Percentiles rank a stretch among this genome's conserved stretches.
These are phyloP conservation scores for Psilocybe subaeruginosa DNA, from an alignment of 768 basidiomycete species.

Conservation along the genomic window DNA sequence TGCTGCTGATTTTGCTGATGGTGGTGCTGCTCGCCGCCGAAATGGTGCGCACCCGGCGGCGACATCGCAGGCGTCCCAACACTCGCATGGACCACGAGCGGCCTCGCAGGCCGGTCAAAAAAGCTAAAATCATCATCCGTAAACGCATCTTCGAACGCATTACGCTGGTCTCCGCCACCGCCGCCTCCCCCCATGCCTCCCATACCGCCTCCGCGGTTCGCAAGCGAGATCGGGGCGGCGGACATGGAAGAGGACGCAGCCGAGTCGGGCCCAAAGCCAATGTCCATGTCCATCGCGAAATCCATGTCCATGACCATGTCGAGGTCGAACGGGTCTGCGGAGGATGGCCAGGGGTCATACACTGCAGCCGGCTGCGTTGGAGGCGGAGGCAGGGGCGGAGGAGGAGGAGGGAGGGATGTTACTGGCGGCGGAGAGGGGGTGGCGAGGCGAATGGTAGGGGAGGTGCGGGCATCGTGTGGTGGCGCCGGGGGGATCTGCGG, in stretches of 20 bases:
- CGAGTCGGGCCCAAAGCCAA: neutral
- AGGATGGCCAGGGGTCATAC: conserved; percentile 1
- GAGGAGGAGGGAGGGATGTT: conserved; percentile 2
- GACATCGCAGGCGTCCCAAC: too few relatives aligned
- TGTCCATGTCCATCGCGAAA: conserved; percentile 8
- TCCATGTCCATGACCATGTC: conserved; percentile 41
- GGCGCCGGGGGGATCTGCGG: conserved; percentile 46
- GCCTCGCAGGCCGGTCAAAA: conserved; percentile 61
- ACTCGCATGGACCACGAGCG: too few relatives aligned
- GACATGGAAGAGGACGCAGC: too few relatives aligned
- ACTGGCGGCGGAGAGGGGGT: neutral
- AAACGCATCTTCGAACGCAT: conserved; percentile 65
- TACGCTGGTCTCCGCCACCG: conserved; percentile 21
- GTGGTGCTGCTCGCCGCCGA: too few relatives aligned
- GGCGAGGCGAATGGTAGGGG: conserved; percentile 25
- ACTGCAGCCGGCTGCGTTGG: neutral
- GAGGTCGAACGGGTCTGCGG: conserved; percentile 28
- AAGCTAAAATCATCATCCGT: conserved; percentile 92
- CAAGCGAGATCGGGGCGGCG: too few relatives aligned
- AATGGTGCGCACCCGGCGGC: too few relatives aligned
- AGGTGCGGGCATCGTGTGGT: conserved; percentile 9
- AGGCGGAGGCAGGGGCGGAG: conserved; percentile 1
- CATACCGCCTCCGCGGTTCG: too few relatives aligned
- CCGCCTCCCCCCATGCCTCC: too few relatives aligned
- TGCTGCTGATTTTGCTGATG: too few relatives aligned